A percentile compares a stretch with the other conserved stretches of the same genome.
Evolutionary conservation across 805 yeast genomes (phyloP).

Genomic region (Ogataea pilisensis): DNA sequence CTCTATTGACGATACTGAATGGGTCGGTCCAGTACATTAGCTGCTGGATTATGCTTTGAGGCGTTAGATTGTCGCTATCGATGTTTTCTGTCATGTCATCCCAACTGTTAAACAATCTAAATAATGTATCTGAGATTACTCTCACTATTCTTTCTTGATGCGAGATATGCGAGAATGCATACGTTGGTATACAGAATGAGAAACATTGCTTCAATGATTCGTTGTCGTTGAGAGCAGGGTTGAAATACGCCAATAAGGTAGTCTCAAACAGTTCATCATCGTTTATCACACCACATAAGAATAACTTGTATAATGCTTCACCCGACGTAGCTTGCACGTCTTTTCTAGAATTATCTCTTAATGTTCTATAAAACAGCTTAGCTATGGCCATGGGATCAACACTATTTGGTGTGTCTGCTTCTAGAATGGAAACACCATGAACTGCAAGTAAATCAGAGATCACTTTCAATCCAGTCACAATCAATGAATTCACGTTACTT

Average conservation of each 20-base stretch:
- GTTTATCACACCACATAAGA: constrained; percentile 68
- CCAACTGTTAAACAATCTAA: constrained; percentile 46
- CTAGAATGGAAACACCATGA: constrained; percentile 69
- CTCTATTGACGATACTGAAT: constrained; percentile 48
- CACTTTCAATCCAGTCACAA: constrained; percentile 59
- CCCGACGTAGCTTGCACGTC: constrained; percentile 76
- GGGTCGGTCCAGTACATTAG: constrained; percentile 87
- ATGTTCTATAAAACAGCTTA: constrained; percentile 62
- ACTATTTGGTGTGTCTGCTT: constrained; percentile 44
- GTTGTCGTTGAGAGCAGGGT: constrained; percentile 59
- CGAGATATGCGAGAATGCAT: constrained; percentile 65
- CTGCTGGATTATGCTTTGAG: constrained; percentile 61
- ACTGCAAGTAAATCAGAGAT: constrained; percentile 75
- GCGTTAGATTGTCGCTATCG: constrained; percentile 32
- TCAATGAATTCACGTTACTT: constrained; percentile 56
- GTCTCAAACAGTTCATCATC: constrained; percentile 72
- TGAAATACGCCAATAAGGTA: constrained; percentile 68
- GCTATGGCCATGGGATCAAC: constrained; percentile 66
- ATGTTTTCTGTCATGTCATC: constrained; percentile 36
- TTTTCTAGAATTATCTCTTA: constrained; percentile 54
- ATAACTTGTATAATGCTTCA: constrained; percentile 80
- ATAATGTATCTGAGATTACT: constrained; percentile 62
- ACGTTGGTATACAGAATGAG: constrained; percentile 85
- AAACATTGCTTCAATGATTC: constrained; percentile 72
- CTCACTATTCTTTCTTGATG: constrained; percentile 68